phyloP scores from a whole-genome alignment of 768 basidiomycete species.

The Mycena galericulata region DNA sequence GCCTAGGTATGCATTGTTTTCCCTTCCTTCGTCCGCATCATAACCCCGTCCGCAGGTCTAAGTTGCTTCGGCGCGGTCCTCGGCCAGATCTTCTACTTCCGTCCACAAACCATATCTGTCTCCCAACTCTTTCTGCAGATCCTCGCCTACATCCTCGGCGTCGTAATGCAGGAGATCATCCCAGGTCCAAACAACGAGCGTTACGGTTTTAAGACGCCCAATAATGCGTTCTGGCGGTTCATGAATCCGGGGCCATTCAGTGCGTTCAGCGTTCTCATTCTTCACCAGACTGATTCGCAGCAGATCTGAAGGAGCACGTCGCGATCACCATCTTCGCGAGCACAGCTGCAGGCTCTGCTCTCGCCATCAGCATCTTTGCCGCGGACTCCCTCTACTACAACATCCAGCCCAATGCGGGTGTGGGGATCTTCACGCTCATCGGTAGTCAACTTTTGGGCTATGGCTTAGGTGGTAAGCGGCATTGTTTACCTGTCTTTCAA shows the following conservation, averaged over 20 bases:
- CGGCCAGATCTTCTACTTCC: constrained; percentile 65
- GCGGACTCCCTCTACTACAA: constrained; percentile 62
- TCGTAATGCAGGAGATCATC: constrained; percentile 53
- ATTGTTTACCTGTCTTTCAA: background rate
- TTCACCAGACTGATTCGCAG: too few species aligned
- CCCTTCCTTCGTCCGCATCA: background rate
- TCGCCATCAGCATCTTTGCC: constrained; percentile 71
- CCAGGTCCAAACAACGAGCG: constrained; percentile 49
- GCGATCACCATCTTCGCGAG: constrained; percentile 72
- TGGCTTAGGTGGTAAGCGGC: constrained; percentile 49
- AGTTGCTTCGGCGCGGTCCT: constrained; percentile 68
- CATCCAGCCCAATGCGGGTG: constrained; percentile 56
- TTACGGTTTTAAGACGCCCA: constrained; percentile 42
- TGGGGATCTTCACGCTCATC: constrained; percentile 58
- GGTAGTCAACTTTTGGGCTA: constrained; percentile 56
- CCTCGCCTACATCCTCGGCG: constrained; percentile 64
- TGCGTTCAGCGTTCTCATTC: constrained; percentile 27
- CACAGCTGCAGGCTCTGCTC: constrained; percentile 68
- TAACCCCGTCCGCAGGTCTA: constrained; percentile 47
- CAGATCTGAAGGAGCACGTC: constrained; percentile 69
- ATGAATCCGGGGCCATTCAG: constrained; percentile 76
- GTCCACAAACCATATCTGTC: constrained; percentile 63
- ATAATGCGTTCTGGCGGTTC: constrained; percentile 63
- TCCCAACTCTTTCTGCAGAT: constrained; percentile 64
- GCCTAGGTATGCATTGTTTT: constrained; percentile 41